Base-by-base conservation (phyloP, 225 moss, liverwort and hornwort species). In the Thuidium tamariscinum region DNA sequence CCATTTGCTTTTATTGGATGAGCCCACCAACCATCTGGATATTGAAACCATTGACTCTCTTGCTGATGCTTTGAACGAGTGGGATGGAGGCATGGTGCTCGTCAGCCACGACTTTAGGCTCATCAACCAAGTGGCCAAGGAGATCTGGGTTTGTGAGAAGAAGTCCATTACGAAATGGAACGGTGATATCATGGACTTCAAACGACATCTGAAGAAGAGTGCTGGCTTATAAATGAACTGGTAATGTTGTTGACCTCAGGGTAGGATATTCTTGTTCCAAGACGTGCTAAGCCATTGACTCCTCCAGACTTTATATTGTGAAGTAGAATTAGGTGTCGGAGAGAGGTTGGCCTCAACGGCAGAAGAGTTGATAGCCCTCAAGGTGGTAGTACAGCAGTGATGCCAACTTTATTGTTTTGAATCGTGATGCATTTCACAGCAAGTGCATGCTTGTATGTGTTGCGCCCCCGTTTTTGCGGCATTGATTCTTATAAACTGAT, bases 141-240 rank as follows among this genome's bases (percentile, higher is more conserved):
- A 97, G 89, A 97, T 97, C 48, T 97, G 95, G 95, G 97, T 97
- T 9, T 97, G 95, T 84, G 97, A 97, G 90, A 94, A 97, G 67
- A 95, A 92, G 82, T 66, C 93, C 12, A 95, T 95, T 79, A 97
- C 95, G 41, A 91, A 95, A 88, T 97, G 97, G 95, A 93, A 94
- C 34, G 95, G 95, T 44, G 95, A 97, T 36, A 97, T 95, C 51
- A 97, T 97, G 97, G 95, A 97, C 36, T 97, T 95, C 88, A 97
- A 97, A 86, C 94, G 85, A 85, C 97, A 97, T 69, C 79, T 97
- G 73, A 97, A 97, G 93, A 96, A 95, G 87, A 97, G 92, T n/a
- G 95, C 96, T 44, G 96, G 97, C 87, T 86, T 97, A 83, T 95
- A 94, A 92, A 73, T 21, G 61, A 67, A 57, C 55, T 42, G 69